Conservation (phyloP, 441 rosid species). For the Euphorbia schlechtendalii region DNA sequence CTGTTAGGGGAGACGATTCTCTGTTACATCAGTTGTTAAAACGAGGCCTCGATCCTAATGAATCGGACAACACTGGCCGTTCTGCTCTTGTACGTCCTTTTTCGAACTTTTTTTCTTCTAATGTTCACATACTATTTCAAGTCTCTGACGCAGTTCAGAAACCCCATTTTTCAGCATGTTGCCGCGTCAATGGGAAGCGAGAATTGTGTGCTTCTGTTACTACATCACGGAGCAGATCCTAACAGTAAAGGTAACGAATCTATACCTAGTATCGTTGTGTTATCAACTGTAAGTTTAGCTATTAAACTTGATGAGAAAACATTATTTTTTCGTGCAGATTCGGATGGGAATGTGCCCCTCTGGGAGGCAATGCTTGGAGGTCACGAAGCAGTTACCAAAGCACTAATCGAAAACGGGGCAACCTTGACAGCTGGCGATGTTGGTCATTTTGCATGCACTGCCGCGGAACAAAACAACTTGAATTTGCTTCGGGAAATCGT, state of each 20-base stretch:
- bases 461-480: constrained; percentile 53
- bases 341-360: constrained; percentile 30
- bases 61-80: neutral
- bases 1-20: constrained; percentile 55
- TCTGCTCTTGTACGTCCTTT: constrained; percentile 60
- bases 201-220: constrained; percentile 52
- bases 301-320: neutral
- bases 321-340: no score
- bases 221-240: constrained; percentile 52
- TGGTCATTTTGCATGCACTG: constrained; percentile 61
- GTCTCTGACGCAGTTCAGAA: neutral
- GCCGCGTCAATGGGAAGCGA: constrained; percentile 53
- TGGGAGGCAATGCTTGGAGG: constrained; percentile 74
- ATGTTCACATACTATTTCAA: neutral
- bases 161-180: constrained; percentile 48
- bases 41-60: no score
- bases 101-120: neutral
- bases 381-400: constrained; percentile 39
- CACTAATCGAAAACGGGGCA: constrained; percentile 39
- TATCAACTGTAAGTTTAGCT: constrained; percentile 1
- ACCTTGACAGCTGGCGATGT: constrained; percentile 48
- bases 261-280: no score
- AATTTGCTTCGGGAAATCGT: constrained; percentile 48
- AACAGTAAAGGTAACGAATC: constrained; percentile 57
- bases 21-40: constrained; percentile 46